Conservation (phyloP, 345 rosid genomes). For the Lenwebbia sp. region DNA sequence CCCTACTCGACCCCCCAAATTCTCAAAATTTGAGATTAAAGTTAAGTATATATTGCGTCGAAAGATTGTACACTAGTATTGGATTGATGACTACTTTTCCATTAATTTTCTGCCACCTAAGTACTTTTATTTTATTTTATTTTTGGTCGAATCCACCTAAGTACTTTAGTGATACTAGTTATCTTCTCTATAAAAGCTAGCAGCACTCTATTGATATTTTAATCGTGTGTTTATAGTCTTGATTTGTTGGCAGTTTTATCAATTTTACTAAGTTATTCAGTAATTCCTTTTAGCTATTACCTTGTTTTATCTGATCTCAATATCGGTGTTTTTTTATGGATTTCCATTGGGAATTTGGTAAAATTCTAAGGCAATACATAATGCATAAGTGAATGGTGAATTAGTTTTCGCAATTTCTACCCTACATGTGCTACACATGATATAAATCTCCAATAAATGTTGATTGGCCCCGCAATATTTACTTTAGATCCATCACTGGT, state of each 20-base stretch:
- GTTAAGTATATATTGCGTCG: rapidly evolving
- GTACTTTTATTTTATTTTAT: no score
- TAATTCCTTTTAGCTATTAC: no score
- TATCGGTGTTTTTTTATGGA: no score
- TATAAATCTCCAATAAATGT: not conserved
- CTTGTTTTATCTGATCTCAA: no score
- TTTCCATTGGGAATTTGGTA: no score
- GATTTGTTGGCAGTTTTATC: not conserved
- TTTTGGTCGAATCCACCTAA: not conserved
- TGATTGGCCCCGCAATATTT: not conserved
- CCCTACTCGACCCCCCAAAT: not conserved
- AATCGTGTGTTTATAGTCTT: not conserved
- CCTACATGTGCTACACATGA: not conserved
- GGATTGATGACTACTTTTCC: not conserved
- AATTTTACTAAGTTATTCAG: no score
- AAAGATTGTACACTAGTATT: not conserved
- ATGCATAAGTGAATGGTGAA: not conserved
- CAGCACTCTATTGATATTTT: not conserved
- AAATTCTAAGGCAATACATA: not conserved
- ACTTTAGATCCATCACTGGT: not conserved
- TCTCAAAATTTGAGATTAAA: not conserved
- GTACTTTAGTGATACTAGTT: not conserved
- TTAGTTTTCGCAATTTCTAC: not conserved
- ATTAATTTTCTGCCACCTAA: not conserved
- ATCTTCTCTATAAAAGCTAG: not conserved